Evolutionary conservation across 257 asterid genomes (phyloP), one percentile per base, ranked within the genome.

Genomic region (Forsythia suspensa): DNA sequence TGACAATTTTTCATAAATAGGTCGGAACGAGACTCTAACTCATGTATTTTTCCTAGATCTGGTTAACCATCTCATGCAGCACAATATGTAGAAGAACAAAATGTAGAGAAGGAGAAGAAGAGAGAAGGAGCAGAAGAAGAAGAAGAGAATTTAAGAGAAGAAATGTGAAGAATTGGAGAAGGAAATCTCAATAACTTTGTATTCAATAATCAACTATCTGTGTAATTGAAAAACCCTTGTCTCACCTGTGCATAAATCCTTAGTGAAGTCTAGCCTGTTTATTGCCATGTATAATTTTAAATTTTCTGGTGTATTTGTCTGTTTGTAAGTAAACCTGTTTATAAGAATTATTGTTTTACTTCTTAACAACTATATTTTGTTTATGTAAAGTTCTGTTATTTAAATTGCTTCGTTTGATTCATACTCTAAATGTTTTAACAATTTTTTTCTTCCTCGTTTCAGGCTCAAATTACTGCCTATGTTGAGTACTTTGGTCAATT

Each of bases 401-500:
- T 11, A 21, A 63, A 29, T 63, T 63, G 39, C 38, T 63, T 24
- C 5, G 38, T 46, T 44, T 8, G 71, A 40, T 38, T 8, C 57
- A 67, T 46, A 76, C 67, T 55, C 18, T 63, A 43, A n/a, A 65
- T 74, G 42, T 67, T 75, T 73, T 24, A 72, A 36, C 20, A 24
- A 52, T 13, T 37, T 24, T 57, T 81, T 21, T n/a, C 6, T 70
- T 20, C 39, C 59, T 41, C 39, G 24, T 76, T 79, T 72, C 78
- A 92, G 99, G 98, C 92, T 88, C 98, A 95, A 87, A 87, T 82
- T 76, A 88, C 92, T 73, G 99, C 99, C 48, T 95, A 91, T 71
- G 99, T 93, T 66, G 97, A 95, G 84, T 95, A 88, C 85, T 95
- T 95, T 83, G 98, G 96, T 80, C 98, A 95, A 46, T 95, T 93